Conservation (phyloP, 1,284 basidiomycete genomes). For the Testicularia cyperi region DNA sequence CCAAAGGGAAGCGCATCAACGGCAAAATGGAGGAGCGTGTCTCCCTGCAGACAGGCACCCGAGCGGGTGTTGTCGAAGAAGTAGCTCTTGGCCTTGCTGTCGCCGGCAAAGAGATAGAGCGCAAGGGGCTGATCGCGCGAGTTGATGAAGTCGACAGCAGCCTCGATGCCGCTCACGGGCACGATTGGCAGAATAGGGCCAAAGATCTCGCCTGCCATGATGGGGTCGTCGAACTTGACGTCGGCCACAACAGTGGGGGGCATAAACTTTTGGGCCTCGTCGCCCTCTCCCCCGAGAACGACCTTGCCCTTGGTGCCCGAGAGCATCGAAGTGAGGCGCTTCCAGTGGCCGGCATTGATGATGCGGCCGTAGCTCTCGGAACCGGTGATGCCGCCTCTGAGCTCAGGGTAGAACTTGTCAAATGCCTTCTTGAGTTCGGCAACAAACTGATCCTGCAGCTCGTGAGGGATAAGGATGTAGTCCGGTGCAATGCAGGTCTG, state of each 20-base stretch:
- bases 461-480: constrained; percentile 72
- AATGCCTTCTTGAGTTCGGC: constrained; percentile 68
- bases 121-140: constrained; percentile 72
- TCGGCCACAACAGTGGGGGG: constrained; percentile 71
- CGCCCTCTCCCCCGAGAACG: constrained; percentile 70
- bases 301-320: constrained; percentile 72
- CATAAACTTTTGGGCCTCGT: constrained; percentile 68
- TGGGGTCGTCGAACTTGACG: constrained; percentile 65
- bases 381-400: constrained; percentile 62
- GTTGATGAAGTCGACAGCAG: constrained; percentile 58
- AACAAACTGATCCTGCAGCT: constrained; percentile 69
- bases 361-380: constrained; percentile 65
- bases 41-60: constrained; percentile 38
- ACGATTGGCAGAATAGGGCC: constrained; percentile 76
- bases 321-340: constrained; percentile 69
- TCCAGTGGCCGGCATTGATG: constrained; percentile 66
- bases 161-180: constrained; percentile 65
- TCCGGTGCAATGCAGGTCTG: constrained; percentile 70
- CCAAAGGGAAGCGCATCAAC: constrained; percentile 66
- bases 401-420: constrained; percentile 54
- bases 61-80: constrained; percentile 56
- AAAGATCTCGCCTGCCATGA: constrained; percentile 74
- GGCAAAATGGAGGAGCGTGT: constrained; percentile 63
- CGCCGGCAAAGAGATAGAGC: constrained; percentile 73
- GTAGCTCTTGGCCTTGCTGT: constrained; percentile 68